These are phyloP conservation scores for Daldinia childiae DNA, from an alignment of 495 filamentous ascomycete species.

Conservation along the genomic window DNA sequence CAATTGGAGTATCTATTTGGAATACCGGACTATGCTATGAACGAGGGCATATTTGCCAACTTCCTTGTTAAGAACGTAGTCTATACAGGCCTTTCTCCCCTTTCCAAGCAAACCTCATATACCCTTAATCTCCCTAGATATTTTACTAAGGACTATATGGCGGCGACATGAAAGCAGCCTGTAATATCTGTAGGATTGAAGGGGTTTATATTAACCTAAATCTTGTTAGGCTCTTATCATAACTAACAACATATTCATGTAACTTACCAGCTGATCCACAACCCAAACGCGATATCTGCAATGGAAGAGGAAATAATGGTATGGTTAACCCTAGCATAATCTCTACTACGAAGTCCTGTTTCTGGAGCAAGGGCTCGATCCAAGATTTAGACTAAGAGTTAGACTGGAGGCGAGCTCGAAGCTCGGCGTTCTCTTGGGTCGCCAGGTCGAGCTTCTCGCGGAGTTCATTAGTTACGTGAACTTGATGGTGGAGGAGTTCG, in stretches of 20 bases:
- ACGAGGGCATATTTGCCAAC: neutral
- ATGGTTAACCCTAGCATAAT: neutral
- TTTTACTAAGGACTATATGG: neutral
- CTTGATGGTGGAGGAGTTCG: neutral
- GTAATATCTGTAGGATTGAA: neutral
- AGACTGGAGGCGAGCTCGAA: neutral
- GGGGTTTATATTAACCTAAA: neutral
- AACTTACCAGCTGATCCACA: neutral
- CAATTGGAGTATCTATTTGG: neutral
- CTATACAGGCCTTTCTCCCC: neutral
- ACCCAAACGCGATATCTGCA: neutral
- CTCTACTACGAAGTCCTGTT: neutral
- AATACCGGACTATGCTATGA: neutral
- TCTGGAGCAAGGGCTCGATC: neutral
- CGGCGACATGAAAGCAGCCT: neutral
- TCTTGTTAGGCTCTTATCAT: neutral
- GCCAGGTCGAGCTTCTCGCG: neutral
- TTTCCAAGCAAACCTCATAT: neutral
- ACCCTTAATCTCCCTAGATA: neutral
- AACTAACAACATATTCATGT: too few relatives aligned
- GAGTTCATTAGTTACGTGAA: neutral
- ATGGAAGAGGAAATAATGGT: neutral
- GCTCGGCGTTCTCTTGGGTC: neutral
- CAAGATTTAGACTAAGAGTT: neutral
- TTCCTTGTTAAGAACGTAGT: neutral